Evolutionary conservation across 208 protist species (phyloP).

Genomic region (Willaertia magna): DNA sequence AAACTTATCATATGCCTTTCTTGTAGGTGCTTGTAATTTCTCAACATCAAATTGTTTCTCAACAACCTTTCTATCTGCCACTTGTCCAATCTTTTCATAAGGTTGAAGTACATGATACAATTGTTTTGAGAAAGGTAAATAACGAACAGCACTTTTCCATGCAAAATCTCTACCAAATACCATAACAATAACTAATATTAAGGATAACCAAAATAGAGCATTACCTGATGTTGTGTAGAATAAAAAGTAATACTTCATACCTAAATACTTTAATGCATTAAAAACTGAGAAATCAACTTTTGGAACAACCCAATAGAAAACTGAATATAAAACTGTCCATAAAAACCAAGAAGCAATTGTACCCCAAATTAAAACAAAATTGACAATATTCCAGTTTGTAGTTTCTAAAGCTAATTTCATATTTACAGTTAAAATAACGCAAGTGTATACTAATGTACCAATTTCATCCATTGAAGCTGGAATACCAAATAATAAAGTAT

Average conservation of each 20-base stretch:
- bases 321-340: neutral
- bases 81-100: neutral
- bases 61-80: neutral
- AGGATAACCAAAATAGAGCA: neutral
- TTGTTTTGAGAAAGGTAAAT: neutral
- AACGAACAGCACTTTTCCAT: neutral
- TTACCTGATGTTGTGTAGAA: neutral
- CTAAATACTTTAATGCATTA: neutral
- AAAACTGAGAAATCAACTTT: neutral
- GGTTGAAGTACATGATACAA: neutral
- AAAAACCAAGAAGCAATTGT: neutral
- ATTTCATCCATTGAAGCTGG: slow-evolving; percentile 18
- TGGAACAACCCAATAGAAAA: neutral
- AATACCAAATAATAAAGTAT: neutral
- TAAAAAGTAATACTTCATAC: neutral
- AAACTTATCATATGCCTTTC: neutral
- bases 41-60: neutral
- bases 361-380: neutral
- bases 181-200: neutral
- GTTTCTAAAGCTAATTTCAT: slow-evolving; percentile 44
- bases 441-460: slow-evolving; percentile 31
- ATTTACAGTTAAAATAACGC: slow-evolving; percentile 36
- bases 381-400: neutral
- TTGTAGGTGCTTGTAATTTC: neutral
- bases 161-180: neutral